Percentiles rank a stretch among this genome's conserved stretches.
Conservation (phyloP, 805 yeast species). For the Dipodascus albidus region DNA sequence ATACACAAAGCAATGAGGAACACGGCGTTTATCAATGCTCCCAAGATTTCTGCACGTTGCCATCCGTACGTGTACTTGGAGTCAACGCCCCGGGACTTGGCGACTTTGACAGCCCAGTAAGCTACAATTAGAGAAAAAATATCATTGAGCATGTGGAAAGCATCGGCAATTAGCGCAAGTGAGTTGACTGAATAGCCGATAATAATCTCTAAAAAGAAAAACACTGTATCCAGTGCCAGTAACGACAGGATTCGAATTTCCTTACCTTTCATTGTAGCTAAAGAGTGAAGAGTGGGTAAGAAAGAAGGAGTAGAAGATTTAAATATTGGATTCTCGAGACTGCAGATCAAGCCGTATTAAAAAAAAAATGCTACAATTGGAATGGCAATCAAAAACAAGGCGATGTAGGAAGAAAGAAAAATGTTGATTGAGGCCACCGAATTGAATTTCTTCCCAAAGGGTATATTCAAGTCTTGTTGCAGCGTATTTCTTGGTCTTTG, state of each 20-base stretch:
- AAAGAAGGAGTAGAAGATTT: background rate
- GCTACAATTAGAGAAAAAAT: constrained; percentile 83
- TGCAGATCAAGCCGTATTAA: too few species aligned
- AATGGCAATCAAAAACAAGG: too few species aligned
- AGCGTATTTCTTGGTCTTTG: too few species aligned
- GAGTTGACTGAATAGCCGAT: constrained; percentile 90
- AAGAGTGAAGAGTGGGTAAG: background rate
- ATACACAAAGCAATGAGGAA: constrained; percentile 86
- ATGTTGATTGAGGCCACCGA: too few species aligned
- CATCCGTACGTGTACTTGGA: constrained; percentile 92
- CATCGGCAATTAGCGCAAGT: constrained; percentile 87
- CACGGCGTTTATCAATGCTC: constrained; percentile 90
- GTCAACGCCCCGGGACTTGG: constrained; percentile 70
- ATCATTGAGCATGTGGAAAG: constrained; percentile 96
- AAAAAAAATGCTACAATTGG: too few species aligned
- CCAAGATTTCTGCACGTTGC: constrained; percentile 95
- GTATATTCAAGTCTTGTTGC: too few species aligned
- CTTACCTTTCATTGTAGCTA: constrained; percentile 31
- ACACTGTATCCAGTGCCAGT: constrained; percentile 62
- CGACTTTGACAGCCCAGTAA: constrained; percentile 90
- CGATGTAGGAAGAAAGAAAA: too few species aligned
- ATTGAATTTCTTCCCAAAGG: too few species aligned
- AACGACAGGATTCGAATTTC: constrained; percentile 64
- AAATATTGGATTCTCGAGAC: too few species aligned
- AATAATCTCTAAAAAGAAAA: constrained; percentile 76